Conservation (phyloP, 257 asterid species). For the Ligustrum vulgare region DNA sequence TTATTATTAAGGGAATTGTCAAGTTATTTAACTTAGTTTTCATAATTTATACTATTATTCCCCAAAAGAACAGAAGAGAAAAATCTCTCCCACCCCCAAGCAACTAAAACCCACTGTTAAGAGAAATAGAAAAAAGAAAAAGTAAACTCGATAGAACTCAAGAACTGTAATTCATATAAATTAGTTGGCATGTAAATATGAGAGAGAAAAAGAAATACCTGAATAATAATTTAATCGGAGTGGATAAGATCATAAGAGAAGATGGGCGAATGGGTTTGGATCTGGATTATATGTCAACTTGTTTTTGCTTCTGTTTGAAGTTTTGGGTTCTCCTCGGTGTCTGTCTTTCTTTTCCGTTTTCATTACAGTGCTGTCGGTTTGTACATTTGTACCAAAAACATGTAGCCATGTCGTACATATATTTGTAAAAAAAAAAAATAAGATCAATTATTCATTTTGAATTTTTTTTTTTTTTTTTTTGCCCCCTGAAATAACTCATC, state of each 20-base stretch:
- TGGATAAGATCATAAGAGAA: background rate
- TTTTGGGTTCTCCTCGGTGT: conserved; percentile 11
- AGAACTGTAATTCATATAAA: background rate
- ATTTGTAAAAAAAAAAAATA: too few species aligned
- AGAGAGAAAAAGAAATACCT: background rate
- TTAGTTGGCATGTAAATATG: background rate
- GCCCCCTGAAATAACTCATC: too few species aligned
- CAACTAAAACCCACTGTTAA: background rate
- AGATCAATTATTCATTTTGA: too few species aligned
- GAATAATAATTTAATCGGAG: background rate
- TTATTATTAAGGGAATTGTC: background rate
- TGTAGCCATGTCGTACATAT: conserved; percentile 3
- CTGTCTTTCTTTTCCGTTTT: too few species aligned
- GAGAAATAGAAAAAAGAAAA: background rate
- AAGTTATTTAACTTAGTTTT: background rate
- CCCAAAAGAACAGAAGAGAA: background rate
- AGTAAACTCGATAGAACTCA: background rate
- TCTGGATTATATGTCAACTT: conserved; percentile 14
- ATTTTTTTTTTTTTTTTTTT: too few species aligned
- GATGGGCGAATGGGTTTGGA: conserved; percentile 20
- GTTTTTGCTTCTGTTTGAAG: background rate
- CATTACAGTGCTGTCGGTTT: conserved; percentile 16
- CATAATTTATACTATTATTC: background rate
- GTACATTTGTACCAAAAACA: background rate
- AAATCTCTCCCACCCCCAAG: background rate